Base-by-base conservation (phyloP, 1,139 yeast genomes). In the Magnusiomyces sp. region DNA sequence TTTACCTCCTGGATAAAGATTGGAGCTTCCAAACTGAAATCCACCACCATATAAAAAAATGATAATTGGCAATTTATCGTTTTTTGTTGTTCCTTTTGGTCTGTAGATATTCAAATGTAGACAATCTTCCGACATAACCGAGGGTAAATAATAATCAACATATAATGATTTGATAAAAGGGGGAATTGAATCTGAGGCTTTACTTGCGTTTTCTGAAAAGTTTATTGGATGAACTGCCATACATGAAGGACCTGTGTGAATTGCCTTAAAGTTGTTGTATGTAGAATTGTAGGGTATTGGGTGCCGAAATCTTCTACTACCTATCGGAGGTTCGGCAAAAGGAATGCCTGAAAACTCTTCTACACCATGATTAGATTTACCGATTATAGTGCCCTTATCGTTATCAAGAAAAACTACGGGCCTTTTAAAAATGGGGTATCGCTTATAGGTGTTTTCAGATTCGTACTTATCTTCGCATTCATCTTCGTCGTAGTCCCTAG, bases 1-100 rank as follows among this genome's bases (percentile, higher is more conserved):
- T 36, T 40, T 46, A 17, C 34, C 27, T 14, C 47, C 48, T 7
- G 54, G 55, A 20, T 56, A 55, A 10, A 54, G 46, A 7, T 47
- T 36, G 33, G 55, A 46, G 2, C 60, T 49, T 10, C 64, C 64
- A 40, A 54, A 57, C 16, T 46, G 44, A 46, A 55, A 64, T 1
- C 62, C 62, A 36, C 68, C 69, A 23, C 68, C 68, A 47, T 63
- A 64, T 42, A 65, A 61, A 62, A 63, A 63, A 9, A 60, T 53
- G 34, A 59, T 53, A 5, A 61, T 64, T 6, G 66, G 65, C 4
- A 61, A 33, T 13, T 49, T 27, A 5, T 34, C 31, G 16, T 20
- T 14, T 9, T 38, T 16, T 14, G 37, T 29, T 1, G 40, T 34
- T 0, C 33, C 45, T 9, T 49, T 37, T n/a, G 66, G 65, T 2